Conservation (phyloP, 192 early-diverging fungal genomes). For the Linderina pennispora region DNA sequence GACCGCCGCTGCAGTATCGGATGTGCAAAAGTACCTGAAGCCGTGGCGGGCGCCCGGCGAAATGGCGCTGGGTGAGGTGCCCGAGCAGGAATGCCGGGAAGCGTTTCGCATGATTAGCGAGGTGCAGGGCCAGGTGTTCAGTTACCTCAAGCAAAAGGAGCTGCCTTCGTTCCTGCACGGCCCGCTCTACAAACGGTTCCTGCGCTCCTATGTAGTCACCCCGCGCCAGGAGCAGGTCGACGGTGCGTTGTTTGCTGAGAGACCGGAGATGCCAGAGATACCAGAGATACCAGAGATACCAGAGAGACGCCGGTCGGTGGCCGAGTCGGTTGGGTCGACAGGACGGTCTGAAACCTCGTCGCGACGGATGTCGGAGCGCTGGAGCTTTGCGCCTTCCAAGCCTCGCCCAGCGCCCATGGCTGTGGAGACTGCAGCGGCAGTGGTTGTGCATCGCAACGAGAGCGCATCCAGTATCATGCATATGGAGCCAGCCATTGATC, state of each 20-base stretch:
- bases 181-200: conserved; percentile 57
- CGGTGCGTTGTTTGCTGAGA: conserved; percentile 16
- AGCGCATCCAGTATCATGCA: no score
- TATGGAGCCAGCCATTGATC: no score
- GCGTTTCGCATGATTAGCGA: conserved; percentile 25
- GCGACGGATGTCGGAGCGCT: no score
- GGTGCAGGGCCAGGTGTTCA: conserved; percentile 60
- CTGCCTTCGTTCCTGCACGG: conserved; percentile 57
- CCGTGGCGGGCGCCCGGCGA: conserved; percentile 1
- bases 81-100: no score
- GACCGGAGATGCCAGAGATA: neutral
- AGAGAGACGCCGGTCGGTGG: no score
- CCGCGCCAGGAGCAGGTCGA: conserved; percentile 23
- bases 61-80: conserved; percentile 14
- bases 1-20: conserved; percentile 18
- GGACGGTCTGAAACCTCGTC: no score
- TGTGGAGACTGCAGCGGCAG: neutral
- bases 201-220: conserved; percentile 51
- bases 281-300: no score
- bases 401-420: no score
- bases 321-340: neutral
- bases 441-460: neutral
- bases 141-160: conserved; percentile 53
- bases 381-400: conserved; percentile 26
- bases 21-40: conserved; percentile 36